Conservation (phyloP, 2,329 filamentous ascomycete genomes). For the Ascochyta viciae-villosae region DNA sequence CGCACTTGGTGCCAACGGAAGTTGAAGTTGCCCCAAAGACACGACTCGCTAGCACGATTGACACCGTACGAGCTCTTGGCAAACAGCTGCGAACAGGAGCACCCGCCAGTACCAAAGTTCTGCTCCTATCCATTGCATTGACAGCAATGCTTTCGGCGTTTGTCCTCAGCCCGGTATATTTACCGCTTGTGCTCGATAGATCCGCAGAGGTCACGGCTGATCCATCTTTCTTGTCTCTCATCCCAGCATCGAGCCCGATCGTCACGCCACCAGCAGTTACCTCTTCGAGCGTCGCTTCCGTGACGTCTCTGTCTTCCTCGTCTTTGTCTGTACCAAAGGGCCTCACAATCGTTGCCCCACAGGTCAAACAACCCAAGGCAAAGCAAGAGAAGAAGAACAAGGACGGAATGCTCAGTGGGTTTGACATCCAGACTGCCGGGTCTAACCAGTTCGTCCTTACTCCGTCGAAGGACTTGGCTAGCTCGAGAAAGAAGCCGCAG, state of each 20-base stretch:
- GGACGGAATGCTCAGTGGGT: conserved; percentile 48
- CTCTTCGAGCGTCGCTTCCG: conserved; percentile 7
- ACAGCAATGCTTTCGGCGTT: conserved; percentile 26
- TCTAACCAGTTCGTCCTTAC: conserved; percentile 62
- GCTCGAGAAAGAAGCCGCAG: conserved; percentile 53
- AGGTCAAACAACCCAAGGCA: conserved; percentile 14
- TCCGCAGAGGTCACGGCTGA: conserved; percentile 7
- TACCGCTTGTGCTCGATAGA: conserved; percentile 19
- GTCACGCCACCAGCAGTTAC: conserved; percentile 9
- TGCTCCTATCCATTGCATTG: conserved; percentile 22
- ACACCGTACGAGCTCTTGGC: conserved; percentile 8
- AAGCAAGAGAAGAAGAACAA: conserved; percentile 23
- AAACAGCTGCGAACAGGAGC: conserved; percentile 20
- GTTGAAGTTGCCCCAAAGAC: conserved; percentile 4
- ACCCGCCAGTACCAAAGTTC: conserved; percentile 3
- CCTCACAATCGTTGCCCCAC: conserved; percentile 27
- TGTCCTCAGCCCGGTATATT: conserved; percentile 22
- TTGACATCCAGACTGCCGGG: conserved; percentile 62
- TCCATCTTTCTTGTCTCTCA: conserved; percentile 8
- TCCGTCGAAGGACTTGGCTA: conserved; percentile 54
- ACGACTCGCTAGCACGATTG: conserved; percentile 7
- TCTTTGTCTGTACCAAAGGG: conserved; percentile 13
- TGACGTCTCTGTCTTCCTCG: not conserved
- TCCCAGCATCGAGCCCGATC: not conserved
- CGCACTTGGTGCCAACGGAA: conserved; percentile 23